These are phyloP conservation scores for Tarenaya hassleriana DNA, from an alignment of 345 rosid species.

Conservation along the genomic window DNA sequence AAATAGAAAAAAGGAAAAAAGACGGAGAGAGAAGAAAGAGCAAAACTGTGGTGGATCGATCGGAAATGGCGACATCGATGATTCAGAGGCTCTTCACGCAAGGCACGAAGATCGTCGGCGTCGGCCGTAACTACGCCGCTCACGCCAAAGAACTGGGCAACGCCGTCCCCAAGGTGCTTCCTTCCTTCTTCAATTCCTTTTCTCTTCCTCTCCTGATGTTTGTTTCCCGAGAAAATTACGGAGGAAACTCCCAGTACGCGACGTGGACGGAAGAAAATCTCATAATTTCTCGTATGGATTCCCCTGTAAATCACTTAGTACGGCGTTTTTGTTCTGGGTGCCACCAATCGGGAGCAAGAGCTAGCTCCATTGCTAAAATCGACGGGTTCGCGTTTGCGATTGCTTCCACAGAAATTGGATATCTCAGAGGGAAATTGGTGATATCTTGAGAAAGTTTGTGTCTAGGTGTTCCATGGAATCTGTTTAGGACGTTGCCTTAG, in stretches of 20 bases:
- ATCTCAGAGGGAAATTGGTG: too few relatives aligned
- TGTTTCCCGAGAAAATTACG: not conserved
- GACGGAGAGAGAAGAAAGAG: slow-evolving; percentile 9
- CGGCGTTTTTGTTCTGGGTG: too few relatives aligned
- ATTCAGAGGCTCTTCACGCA: slow-evolving; percentile 55
- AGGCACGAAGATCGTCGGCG: slow-evolving; percentile 87
- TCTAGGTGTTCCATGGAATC: too few relatives aligned
- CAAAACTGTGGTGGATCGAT: slow-evolving; percentile 7
- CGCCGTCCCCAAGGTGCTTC: slow-evolving; percentile 70
- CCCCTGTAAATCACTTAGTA: too few relatives aligned
- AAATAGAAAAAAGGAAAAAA: too few relatives aligned
- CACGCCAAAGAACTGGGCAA: slow-evolving; percentile 96
- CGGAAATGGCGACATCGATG: slow-evolving; percentile 31
- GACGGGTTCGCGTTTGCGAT: not conserved
- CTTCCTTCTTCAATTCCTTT: not conserved
- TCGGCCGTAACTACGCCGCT: slow-evolving; percentile 91
- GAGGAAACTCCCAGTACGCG: not conserved
- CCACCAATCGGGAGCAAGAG: too few relatives aligned
- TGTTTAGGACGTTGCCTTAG: too few relatives aligned
- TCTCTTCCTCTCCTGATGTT: not conserved
- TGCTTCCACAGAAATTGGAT: not conserved
- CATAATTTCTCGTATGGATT: not conserved
- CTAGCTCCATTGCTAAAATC: too few relatives aligned
- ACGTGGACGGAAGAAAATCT: not conserved
- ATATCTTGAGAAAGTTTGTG: too few relatives aligned